A percentile compares a stretch with the other conserved stretches of the same genome.
These are phyloP conservation scores for Diutina ranongensis DNA, from an alignment of 1,139 yeast genomes.

Conservation along the genomic window DNA sequence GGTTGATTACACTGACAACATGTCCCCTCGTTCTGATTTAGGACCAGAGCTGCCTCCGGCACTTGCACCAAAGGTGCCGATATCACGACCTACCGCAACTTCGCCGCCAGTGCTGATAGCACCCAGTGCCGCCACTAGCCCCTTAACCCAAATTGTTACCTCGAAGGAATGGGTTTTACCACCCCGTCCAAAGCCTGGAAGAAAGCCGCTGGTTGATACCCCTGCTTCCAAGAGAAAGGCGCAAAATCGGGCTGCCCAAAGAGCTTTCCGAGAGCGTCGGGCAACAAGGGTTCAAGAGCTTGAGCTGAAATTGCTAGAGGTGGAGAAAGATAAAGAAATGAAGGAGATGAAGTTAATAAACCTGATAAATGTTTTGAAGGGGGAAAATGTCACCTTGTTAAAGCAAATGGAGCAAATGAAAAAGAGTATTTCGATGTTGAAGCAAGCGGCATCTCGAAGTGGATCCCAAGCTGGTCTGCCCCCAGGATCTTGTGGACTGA, in stretches of 20 bases:
- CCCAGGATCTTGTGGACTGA: neutral
- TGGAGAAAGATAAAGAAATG: conserved; percentile 53
- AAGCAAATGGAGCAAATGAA: conserved; percentile 4
- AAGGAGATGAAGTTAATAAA: conserved; percentile 39
- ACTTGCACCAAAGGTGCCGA: conserved; percentile 5
- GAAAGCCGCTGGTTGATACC: conserved; percentile 70
- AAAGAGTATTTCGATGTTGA: neutral
- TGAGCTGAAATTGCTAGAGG: conserved; percentile 39
- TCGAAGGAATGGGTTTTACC: conserved; percentile 90
- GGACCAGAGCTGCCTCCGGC: conserved; percentile 2
- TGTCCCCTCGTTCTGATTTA: neutral
- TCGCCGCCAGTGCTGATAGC: neutral
- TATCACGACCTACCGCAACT: neutral
- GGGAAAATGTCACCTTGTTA: neutral
- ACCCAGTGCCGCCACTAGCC: neutral
- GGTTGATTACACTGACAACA: neutral
- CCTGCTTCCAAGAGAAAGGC: conserved; percentile 77
- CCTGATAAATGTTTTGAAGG: conserved; percentile 8
- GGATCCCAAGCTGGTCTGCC: neutral
- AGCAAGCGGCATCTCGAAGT: neutral
- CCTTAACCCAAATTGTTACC: conserved; percentile 34
- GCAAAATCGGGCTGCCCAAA: conserved; percentile 89
- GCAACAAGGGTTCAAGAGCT: conserved; percentile 49
- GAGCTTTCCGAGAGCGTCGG: conserved; percentile 79
- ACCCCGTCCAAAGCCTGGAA: conserved; percentile 83